Evolutionary conservation across 345 rosid genomes (phyloP).

Genomic region (Bretschneidera sinensis): DNA sequence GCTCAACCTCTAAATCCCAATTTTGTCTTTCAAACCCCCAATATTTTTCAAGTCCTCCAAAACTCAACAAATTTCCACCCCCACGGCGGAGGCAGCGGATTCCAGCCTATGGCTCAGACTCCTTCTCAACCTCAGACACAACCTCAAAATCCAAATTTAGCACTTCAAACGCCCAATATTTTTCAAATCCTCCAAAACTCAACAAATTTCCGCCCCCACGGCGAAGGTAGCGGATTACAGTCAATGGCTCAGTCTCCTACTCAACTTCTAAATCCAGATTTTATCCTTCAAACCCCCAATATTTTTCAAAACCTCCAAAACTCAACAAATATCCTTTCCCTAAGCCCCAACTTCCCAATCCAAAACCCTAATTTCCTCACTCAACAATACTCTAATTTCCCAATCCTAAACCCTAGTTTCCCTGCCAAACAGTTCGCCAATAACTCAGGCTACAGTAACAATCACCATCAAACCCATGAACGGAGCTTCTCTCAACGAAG

Average conservation of each 20-base stretch:
- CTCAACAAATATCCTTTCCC: conserved; percentile 24
- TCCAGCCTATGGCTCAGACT: conserved; percentile 15
- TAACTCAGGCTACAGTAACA: conserved; percentile 7
- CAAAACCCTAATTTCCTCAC: conserved; percentile 26
- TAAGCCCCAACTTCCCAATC: conserved; percentile 17
- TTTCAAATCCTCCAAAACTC: conserved; percentile 30
- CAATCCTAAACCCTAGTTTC: conserved; percentile 25
- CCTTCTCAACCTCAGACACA: conserved; percentile 14
- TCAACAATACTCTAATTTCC: conserved; percentile 28
- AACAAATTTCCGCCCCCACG: conserved; percentile 11
- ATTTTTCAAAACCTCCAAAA: conserved; percentile 28
- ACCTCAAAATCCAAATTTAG: conserved; percentile 26
- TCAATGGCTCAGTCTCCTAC: conserved; percentile 20
- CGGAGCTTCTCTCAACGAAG: conserved; percentile 19
- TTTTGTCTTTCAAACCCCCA: conserved; percentile 30
- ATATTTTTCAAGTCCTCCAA: conserved; percentile 28
- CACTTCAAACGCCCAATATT: conserved; percentile 24
- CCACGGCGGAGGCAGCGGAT: conserved; percentile 15
- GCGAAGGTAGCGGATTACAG: conserved; percentile 12
- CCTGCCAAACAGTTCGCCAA: conserved; percentile 20
- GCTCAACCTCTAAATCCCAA: conserved; percentile 19
- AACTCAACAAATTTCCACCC: conserved; percentile 15
- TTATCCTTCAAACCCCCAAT: conserved; percentile 26
- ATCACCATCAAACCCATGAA: conserved; percentile 20
- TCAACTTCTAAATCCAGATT: conserved; percentile 24